Evolutionary conservation across 1,284 basidiomycete genomes (phyloP).

Genomic region (Cutaneotrichosporon cyanovorans): DNA sequence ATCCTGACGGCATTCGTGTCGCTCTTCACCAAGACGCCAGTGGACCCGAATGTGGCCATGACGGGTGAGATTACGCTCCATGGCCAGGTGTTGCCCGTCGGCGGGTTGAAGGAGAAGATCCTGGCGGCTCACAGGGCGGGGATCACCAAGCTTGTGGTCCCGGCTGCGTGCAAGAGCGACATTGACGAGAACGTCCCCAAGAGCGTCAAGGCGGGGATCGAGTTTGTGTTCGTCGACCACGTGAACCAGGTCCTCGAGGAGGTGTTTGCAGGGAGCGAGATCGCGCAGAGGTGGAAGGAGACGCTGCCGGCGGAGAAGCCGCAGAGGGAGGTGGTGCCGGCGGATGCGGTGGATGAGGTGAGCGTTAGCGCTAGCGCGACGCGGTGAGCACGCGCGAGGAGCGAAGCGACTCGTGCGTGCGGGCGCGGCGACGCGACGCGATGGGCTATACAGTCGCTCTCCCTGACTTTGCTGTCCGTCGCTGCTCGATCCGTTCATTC

Average conservation of each 20-base stretch:
- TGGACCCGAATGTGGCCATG: slow-evolving; percentile 86
- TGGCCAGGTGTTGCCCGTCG: slow-evolving; percentile 86
- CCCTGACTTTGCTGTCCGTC: too few species aligned
- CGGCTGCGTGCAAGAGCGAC: slow-evolving; percentile 76
- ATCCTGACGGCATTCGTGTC: slow-evolving; percentile 85
- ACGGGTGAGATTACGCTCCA: slow-evolving; percentile 90
- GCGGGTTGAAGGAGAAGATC: slow-evolving; percentile 91
- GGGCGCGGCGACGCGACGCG: too few species aligned
- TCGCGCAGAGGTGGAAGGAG: slow-evolving; percentile 62
- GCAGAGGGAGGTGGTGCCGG: background rate
- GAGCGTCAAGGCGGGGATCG: slow-evolving; percentile 86
- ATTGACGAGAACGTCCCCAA: slow-evolving; percentile 93
- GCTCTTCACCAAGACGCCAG: slow-evolving; percentile 72
- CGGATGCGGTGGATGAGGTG: background rate
- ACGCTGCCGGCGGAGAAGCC: slow-evolving; percentile 41
- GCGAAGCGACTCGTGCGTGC: too few species aligned
- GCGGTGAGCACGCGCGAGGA: too few species aligned
- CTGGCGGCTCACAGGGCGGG: slow-evolving; percentile 87
- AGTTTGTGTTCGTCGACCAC: slow-evolving; percentile 83
- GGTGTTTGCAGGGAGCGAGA: slow-evolving; percentile 62
- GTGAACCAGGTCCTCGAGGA: slow-evolving; percentile 78
- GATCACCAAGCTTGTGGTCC: slow-evolving; percentile 78
- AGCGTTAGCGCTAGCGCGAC: too few species aligned
- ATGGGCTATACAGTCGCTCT: too few species aligned
- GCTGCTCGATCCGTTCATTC: too few species aligned